Percentiles rank a stretch among this genome's conserved stretches.
Conservation (phyloP, 495 filamentous ascomycete species). For the Aspergillus diversus region DNA sequence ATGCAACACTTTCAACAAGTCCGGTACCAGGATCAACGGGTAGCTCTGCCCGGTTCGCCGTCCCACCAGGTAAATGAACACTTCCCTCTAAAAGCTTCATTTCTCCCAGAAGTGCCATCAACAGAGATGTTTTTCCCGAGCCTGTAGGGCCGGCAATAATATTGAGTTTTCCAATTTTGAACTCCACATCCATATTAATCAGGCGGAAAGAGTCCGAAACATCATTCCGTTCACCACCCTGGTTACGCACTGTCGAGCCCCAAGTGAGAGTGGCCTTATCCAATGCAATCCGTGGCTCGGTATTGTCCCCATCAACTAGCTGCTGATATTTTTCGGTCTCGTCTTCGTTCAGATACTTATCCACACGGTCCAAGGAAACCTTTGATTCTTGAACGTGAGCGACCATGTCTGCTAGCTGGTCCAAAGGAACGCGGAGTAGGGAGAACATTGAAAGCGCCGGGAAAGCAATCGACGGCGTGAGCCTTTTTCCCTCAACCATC, state of each 20-base stretch:
- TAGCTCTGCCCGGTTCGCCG: conserved; percentile 79
- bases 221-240: conserved; percentile 28
- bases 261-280: conserved; percentile 84
- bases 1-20: conserved; percentile 89
- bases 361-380: conserved; percentile 95
- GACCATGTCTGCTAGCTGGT: conserved; percentile 98
- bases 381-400: conserved; percentile 97
- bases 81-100: conserved; percentile 86
- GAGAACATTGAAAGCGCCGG: conserved; percentile 95
- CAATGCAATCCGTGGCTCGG: conserved; percentile 75
- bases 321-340: conserved; percentile 98
- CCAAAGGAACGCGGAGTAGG: conserved; percentile 90
- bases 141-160: conserved; percentile 92
- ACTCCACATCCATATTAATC: conserved; percentile 76
- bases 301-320: conserved; percentile 65
- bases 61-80: conserved; percentile 79
- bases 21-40: conserved; percentile 80
- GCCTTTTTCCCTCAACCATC: conserved; percentile 81
- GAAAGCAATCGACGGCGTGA: conserved; percentile 94
- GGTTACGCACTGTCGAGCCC: conserved; percentile 57
- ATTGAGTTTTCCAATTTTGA: conserved; percentile 80
- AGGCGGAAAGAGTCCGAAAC: conserved; percentile 71
- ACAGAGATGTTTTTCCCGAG: conserved; percentile 89
- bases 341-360: conserved; percentile 91
- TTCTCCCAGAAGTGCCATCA: conserved; percentile 96